phyloP scores from a whole-genome alignment of 2,329 filamentous ascomycete species.

The Neofusicoccum ribis region DNA sequence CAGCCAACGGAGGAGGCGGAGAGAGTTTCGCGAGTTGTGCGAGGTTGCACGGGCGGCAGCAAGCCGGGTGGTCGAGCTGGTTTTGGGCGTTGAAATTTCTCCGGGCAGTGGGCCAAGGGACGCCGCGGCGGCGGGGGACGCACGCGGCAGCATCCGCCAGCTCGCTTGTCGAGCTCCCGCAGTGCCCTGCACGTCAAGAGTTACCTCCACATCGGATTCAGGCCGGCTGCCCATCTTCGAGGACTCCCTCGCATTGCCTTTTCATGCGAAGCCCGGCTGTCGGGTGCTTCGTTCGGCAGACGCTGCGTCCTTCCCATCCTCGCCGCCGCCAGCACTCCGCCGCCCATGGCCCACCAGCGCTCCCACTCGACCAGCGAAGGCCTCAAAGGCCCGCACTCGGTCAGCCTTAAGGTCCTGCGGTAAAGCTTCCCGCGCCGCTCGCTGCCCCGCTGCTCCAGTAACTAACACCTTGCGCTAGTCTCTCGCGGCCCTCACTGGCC shows the following conservation, averaged over 20 bases:
- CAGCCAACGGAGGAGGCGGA: background rate
- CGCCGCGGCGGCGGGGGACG: background rate
- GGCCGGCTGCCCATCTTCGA: background rate
- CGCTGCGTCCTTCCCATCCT: background rate
- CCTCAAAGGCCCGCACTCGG: slow-evolving; percentile 65
- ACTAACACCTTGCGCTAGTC: slow-evolving; percentile 50
- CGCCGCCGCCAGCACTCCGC: background rate
- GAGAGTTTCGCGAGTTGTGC: background rate
- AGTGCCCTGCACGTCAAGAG: slow-evolving; percentile 10
- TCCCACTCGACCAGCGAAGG: slow-evolving; percentile 40
- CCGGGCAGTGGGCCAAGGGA: background rate
- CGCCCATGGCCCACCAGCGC: slow-evolving; percentile 40
- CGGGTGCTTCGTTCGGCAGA: background rate
- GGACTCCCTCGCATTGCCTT: background rate
- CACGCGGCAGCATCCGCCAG: slow-evolving; percentile 11
- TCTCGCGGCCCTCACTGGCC: slow-evolving; percentile 79
- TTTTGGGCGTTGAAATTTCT: slow-evolving; percentile 7
- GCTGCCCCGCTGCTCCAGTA: background rate
- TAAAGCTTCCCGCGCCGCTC: slow-evolving; percentile 57
- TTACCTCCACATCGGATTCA: background rate
- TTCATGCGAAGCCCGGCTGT: background rate
- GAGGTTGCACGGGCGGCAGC: background rate
- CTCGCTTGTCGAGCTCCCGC: slow-evolving; percentile 9
- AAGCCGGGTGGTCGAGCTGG: background rate
- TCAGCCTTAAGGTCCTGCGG: slow-evolving; percentile 81